phyloP scores from a whole-genome alignment of 225 moss, liverwort and hornwort species.

The Physcomitrellopsis africana region DNA sequence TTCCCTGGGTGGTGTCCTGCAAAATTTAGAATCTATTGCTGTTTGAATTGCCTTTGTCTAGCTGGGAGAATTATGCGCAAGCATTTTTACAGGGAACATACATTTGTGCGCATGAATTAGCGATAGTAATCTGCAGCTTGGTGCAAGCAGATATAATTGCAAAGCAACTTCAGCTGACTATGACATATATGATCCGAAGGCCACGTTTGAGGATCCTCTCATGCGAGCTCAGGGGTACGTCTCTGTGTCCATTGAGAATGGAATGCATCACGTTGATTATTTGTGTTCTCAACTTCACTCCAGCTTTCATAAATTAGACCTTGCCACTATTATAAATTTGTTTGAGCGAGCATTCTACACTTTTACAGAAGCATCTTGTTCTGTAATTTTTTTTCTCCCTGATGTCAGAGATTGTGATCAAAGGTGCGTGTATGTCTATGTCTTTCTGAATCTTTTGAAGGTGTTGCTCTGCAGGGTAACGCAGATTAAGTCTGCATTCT shows the following conservation, averaged over 20 bases:
- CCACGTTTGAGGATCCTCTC: slow-evolving; percentile 91
- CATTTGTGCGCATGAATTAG: too few species aligned
- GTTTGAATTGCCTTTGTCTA: background rate
- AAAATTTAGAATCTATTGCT: background rate
- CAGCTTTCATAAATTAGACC: background rate
- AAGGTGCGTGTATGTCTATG: background rate
- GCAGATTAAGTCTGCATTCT: slow-evolving; percentile 91
- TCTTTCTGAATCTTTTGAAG: slow-evolving; percentile 17
- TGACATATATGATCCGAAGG: slow-evolving; percentile 74
- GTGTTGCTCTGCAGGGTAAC: slow-evolving; percentile 56
- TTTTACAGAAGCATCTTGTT: background rate
- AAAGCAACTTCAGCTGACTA: slow-evolving; percentile 70
- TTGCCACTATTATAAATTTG: background rate
- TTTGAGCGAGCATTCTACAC: background rate
- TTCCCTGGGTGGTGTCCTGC: background rate
- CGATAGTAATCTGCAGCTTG: background rate
- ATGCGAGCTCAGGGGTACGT: slow-evolving; percentile 72
- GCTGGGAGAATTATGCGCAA: background rate
- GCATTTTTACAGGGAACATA: background rate
- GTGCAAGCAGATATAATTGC: slow-evolving; percentile 63
- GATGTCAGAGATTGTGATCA: background rate
- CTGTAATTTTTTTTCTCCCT: background rate
- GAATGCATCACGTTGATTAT: background rate
- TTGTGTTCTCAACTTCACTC: background rate
- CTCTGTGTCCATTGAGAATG: slow-evolving; percentile 1